Percentiles rank a stretch among this genome's conserved stretches.
Evolutionary conservation across 2,329 filamentous ascomycete genomes (phyloP).

Genomic region (Sclerotinia borealis): DNA sequence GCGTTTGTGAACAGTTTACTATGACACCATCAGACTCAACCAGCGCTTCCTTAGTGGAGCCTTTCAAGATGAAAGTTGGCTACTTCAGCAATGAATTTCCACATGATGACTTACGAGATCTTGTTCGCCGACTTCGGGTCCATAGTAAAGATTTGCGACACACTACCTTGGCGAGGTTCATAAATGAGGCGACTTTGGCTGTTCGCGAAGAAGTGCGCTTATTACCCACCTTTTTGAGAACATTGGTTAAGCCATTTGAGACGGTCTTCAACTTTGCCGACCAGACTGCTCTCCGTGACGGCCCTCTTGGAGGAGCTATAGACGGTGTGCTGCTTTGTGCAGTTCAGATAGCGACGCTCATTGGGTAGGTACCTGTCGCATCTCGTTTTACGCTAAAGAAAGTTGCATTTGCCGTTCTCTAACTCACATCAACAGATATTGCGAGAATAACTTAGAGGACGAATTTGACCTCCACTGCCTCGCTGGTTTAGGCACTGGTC

Average conservation of each 20-base stretch:
- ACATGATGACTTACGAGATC: constrained; percentile 37
- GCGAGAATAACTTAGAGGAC: neutral
- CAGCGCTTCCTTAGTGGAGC: neutral
- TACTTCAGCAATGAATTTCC: constrained; percentile 46
- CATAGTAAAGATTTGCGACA: constrained; percentile 37
- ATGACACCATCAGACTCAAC: neutral
- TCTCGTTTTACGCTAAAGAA: no score
- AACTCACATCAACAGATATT: neutral
- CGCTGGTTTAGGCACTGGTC: constrained; percentile 40
- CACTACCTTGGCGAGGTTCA: constrained; percentile 36
- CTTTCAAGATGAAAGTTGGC: constrained; percentile 32
- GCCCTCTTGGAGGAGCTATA: constrained; percentile 38
- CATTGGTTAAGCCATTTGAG: constrained; percentile 35
- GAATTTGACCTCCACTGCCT: constrained; percentile 30
- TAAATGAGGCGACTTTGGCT: constrained; percentile 36
- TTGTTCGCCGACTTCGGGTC: constrained; percentile 37
- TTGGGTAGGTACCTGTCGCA: constrained; percentile 36
- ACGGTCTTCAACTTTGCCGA: constrained; percentile 34
- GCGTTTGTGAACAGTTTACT: neutral
- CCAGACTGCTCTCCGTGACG: constrained; percentile 34
- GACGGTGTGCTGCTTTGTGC: constrained; percentile 40
- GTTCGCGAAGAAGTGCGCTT: constrained; percentile 37
- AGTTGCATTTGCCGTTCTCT: neutral
- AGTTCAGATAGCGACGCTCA: constrained; percentile 38
- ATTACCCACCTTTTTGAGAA: constrained; percentile 29